A percentile compares a stretch with the other conserved stretches of the same genome.
These are phyloP conservation scores for Penicillium sp. DNA, from an alignment of 2,329 filamentous ascomycete species.

Conservation along the genomic window DNA sequence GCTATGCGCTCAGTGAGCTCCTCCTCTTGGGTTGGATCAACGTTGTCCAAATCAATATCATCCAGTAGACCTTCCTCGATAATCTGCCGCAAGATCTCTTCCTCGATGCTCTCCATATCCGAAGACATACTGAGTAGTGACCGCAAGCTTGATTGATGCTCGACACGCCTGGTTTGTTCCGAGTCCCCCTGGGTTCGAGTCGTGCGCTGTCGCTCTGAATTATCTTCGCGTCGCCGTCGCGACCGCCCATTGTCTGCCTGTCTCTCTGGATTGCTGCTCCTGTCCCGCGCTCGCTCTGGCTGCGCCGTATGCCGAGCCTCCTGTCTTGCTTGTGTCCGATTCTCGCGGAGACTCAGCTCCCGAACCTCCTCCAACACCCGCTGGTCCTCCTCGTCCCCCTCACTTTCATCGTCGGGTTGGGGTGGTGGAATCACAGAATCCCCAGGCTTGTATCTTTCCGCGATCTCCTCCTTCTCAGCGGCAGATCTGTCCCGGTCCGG, in stretches of 20 bases:
- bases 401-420: constrained; percentile 37
- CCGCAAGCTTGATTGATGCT: constrained; percentile 85
- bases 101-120: constrained; percentile 74
- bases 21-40: constrained; percentile 80
- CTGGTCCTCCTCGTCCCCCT: constrained; percentile 59
- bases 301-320: constrained; percentile 27
- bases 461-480: constrained; percentile 74
- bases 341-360: constrained; percentile 65
- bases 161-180: constrained; percentile 60
- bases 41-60: constrained; percentile 82
- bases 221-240: constrained; percentile 37
- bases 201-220: constrained; percentile 29
- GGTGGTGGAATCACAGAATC: constrained; percentile 73
- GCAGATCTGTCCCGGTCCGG: constrained; percentile 69
- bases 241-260: constrained; percentile 40
- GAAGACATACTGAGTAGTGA: constrained; percentile 74
- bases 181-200: constrained; percentile 23
- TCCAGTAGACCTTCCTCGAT: constrained; percentile 83
- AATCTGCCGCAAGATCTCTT: constrained; percentile 86
- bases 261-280: constrained; percentile 40
- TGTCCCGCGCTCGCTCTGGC: constrained; percentile 25
- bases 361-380: constrained; percentile 69
- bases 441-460: constrained; percentile 72
- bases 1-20: constrained; percentile 88
- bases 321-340: constrained; percentile 23